Base-by-base conservation (phyloP, 768 basidiomycete genomes). In the Boletus huronensis region DNA sequence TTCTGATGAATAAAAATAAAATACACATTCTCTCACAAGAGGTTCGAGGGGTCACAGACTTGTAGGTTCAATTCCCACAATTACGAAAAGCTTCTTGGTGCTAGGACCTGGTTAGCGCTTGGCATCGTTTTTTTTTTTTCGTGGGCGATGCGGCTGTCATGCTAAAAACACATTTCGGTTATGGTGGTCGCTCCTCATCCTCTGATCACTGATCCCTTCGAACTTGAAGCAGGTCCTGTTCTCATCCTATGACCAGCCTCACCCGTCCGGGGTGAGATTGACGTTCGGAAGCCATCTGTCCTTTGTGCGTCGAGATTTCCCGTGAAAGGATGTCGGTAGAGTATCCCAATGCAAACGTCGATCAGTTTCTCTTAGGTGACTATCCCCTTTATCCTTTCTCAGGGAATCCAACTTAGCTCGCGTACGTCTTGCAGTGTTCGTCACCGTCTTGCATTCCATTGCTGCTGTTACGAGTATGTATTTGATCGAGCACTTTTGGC, bases 391-490 rank as follows among this genome's bases (percentile, higher is more conserved):
- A n/a, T n/a, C 9, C 17, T 4, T 25, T 3, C 16, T 34, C 31
- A 3, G 35, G 11, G 39, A 28, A 23, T n/a, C 19, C 5, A 11
- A 29, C 34, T 44, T 26, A 16, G 19, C 17, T 42, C 6, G 2
- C 10, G 17, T n/a, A 5, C 6, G 5, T 25, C 7, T 3, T 26
- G 23, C 26, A 60, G 58, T 60, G 25, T 51, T 58, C 26, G 45
- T 48, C 32, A 60, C 56, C 5, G 43, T 53, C 31, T 25, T 60
- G 26, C 58, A 60, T 35, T 26, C 31, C 23, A 35, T 60, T 19
- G 59, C 57, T 6, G 9, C 19, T 2, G 6, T 48, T 13, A 40
- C 29, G 19, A 60, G 59, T 60, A 51, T n/a, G 52, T 58, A 29
- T 36, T 43, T 6, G 10, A 28, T 29, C 7, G 17, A 16, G 17